Base-by-base conservation (phyloP, 352 stramenopile genomes). In the Phytophthora megakarya region DNA sequence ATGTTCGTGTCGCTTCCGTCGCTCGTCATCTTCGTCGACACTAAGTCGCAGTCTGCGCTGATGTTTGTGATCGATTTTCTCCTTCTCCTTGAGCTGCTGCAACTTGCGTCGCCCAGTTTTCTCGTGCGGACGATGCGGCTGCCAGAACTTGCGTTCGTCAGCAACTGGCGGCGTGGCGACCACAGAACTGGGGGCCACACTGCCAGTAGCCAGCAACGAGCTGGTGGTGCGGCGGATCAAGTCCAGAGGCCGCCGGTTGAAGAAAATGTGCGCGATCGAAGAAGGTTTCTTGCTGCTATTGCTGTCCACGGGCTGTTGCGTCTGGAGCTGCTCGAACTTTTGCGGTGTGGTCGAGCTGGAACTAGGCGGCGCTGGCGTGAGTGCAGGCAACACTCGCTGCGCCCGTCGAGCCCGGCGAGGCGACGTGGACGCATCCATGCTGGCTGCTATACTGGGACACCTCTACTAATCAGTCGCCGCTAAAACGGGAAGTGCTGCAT, bases 211-310 rank as follows among this genome's bases (percentile, higher is more conserved):
- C 33, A 77, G 45, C 48, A 82, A 18, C 25, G 71, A 72, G 68
- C 70, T 82, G 18, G 63, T 74, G 8, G 59, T 77, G 32, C 63
- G 63, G 7, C 67, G 71, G 40, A 80, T 72, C 22, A 77, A 61
- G 54, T 82, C 74, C 40, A 82, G 64, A 13, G 74, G 74, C 46
- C 71, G 63, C 35, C 74, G 65, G 38, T 78, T 83, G 57, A 80
- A 83, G 70, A 83, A 83, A 38, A 78, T 74, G 61, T 80, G 72
- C 4, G 54, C 59, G 21, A 79, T 64, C 2, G 61, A 70, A 11
- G 70, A 70, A 15, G 64, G 61, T 38, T 77, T 77, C 45, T 71
- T 76, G 21, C 26, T 37, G 26, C 47, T 65, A 40, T 39, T 44
- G 40, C n/a, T 42, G 44, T 62, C 52, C 42, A 25, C 45, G 16